These are phyloP conservation scores for Syzygium malaccense DNA, from an alignment of 441 rosid genomes.

Conservation along the genomic window DNA sequence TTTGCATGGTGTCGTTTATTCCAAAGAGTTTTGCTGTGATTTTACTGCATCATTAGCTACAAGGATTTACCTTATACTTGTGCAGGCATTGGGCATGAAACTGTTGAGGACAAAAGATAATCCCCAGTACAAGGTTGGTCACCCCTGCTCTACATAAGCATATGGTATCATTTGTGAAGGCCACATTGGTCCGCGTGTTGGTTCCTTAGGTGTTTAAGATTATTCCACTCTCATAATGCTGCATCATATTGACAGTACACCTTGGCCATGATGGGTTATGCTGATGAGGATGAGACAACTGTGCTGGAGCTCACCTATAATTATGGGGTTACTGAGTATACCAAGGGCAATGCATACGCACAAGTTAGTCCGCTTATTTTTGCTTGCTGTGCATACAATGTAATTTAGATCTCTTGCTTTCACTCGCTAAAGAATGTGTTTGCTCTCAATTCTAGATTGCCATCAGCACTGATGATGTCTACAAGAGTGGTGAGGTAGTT, in stretches of 20 bases:
- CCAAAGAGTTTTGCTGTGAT: not conserved
- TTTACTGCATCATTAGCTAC: not conserved
- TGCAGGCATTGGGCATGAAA: constrained; percentile 91
- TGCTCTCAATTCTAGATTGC: constrained; percentile 44
- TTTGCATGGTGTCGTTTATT: not conserved
- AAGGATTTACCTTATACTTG: not conserved
- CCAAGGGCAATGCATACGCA: constrained; percentile 93
- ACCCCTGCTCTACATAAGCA: not conserved
- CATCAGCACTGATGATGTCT: constrained; percentile 83
- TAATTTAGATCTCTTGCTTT: not conserved
- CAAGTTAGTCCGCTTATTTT: constrained; percentile 39
- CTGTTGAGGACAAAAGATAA: constrained; percentile 62
- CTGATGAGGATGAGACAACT: constrained; percentile 73
- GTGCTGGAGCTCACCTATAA: constrained; percentile 87
- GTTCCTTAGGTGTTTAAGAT: not conserved
- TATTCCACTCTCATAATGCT: not conserved
- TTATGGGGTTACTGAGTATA: constrained; percentile 83
- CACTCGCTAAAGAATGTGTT: not conserved
- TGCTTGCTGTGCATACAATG: not conserved
- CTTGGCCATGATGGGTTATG: constrained; percentile 89
- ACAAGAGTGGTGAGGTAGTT: constrained; percentile 88
- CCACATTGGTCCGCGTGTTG: no score
- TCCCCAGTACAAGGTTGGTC: constrained; percentile 73
- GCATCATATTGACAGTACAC: constrained; percentile 44
- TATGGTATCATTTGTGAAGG: not conserved